Percentiles rank a stretch among this genome's conserved stretches.
These are phyloP conservation scores for Cladosporium halotolerans DNA, from an alignment of 2,329 filamentous ascomycete species.

Conservation along the genomic window DNA sequence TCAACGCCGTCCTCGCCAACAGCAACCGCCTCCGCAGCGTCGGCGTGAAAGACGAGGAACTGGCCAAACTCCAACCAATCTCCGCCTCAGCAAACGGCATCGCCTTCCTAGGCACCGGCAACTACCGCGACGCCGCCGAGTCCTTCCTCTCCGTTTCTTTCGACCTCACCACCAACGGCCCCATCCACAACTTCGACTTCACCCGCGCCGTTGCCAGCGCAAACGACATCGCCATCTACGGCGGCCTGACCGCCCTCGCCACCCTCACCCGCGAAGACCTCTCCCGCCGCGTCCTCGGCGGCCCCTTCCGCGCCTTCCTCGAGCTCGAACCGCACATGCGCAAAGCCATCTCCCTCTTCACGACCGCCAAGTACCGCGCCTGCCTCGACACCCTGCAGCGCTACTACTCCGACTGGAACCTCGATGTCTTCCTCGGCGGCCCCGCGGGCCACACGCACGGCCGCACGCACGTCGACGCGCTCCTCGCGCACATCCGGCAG, in stretches of 20 bases:
- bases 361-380: constrained; percentile 78
- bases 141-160: constrained; percentile 62
- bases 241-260: constrained; percentile 80
- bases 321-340: constrained; percentile 92
- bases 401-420: constrained; percentile 78
- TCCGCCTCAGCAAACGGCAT: constrained; percentile 58
- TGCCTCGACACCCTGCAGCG: constrained; percentile 78
- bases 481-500: constrained; percentile 71
- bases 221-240: constrained; percentile 90
- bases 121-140: constrained; percentile 62
- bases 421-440: constrained; percentile 69
- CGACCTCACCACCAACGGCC: constrained; percentile 35
- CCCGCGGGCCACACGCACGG: not conserved
- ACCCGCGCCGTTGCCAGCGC: constrained; percentile 69
- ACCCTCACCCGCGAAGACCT: constrained; percentile 77
- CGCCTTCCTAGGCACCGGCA: constrained; percentile 50
- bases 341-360: constrained; percentile 82
- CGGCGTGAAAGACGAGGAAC: constrained; percentile 50
- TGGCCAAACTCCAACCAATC: constrained; percentile 56
- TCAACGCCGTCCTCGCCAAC: constrained; percentile 55
- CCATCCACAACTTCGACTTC: constrained; percentile 44
- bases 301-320: constrained; percentile 77
- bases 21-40: constrained; percentile 42
- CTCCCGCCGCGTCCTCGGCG: constrained; percentile 71
- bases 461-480: constrained; percentile 52